Evolutionary conservation across 805 yeast genomes (phyloP), one percentile per base, ranked within the genome.

Genomic region (Millerago galiae): DNA sequence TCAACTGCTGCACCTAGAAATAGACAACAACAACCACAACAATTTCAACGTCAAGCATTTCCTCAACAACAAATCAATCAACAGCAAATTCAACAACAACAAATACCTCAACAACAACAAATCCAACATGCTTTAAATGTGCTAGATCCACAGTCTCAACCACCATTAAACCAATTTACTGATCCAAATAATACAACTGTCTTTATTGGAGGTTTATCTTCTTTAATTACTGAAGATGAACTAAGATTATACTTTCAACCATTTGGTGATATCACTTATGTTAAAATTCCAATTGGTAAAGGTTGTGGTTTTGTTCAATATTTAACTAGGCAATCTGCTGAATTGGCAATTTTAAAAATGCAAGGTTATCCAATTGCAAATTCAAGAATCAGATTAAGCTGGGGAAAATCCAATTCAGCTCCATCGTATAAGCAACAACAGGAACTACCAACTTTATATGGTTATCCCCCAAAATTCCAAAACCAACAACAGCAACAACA

Each of bases 241-340:
- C 59, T 87, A 18, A 70, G 75, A 24, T 62, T 71, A 12, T 72
- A 75, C 47, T 82, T 84, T 56, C 67, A 76, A 33, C 71, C 79
- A 30, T 87, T 79, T 65, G 95, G 95, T 26, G 74, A 73, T 38
- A 82, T 86, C 47, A 81, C 80, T 18, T 86, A 83, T 54, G 85
- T 83, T 37, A 83, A 83, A 58, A 81, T 84, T 40, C 95, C 95
- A 5, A 75, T 79, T 6, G 91, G 66, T 27, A 68, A 66, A 50
- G 85, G 84, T 47, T 87, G 95, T 64, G 96, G 95, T 1, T 88
- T 90, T 65, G 88, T 89, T 41, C 95, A 86, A 61, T 89, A 75
- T 59, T 75, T 79, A 33, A 77, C 81, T 41, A 70, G 95, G 44
- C 77, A 79, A 35, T 79, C 86, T 51, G 96, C 96, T 2, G 96